Percentiles rank a stretch among this genome's conserved stretches.
Evolutionary conservation across 192 early-diverging fungal species (phyloP).

Genomic region (Piromyces finnis): DNA sequence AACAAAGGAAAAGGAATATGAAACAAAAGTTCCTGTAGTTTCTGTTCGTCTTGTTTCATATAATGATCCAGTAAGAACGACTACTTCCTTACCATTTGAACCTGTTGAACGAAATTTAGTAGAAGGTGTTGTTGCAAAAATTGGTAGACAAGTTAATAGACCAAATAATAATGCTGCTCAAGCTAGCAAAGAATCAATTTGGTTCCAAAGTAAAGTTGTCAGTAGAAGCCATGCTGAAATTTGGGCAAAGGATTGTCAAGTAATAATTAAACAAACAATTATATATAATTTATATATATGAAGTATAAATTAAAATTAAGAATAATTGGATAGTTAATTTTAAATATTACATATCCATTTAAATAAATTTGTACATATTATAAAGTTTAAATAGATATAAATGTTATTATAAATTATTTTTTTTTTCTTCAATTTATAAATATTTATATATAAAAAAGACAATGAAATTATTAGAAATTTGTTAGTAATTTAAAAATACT

Average conservation of each 20-base stretch:
- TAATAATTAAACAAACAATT: conserved; percentile 1
- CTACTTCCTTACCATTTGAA: background rate
- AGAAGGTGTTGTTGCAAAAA: background rate
- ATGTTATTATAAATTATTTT: too few relatives aligned
- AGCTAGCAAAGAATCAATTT: conserved; percentile 25
- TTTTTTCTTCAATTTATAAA: too few relatives aligned
- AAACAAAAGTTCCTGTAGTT: background rate
- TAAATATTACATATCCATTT: too few relatives aligned
- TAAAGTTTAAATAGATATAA: too few relatives aligned
- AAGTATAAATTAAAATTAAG: too few relatives aligned
- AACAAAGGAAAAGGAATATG: background rate
- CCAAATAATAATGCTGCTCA: background rate
- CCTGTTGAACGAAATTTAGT: background rate
- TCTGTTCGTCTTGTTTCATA: background rate
- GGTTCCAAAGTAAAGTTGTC: conserved; percentile 87
- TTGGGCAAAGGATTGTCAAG: conserved; percentile 59
- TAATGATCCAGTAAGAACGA: background rate
- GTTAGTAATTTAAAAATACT: too few relatives aligned
- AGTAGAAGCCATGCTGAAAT: conserved; percentile 84
- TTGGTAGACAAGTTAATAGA: background rate
- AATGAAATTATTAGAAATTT: too few relatives aligned
- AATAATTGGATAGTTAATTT: too few relatives aligned
- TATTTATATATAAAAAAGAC: too few relatives aligned
- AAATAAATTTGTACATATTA: too few relatives aligned
- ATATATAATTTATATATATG: too few relatives aligned